Base-by-base conservation (phyloP, 192 early-diverging fungal genomes). In the Coemansia sp. region DNA sequence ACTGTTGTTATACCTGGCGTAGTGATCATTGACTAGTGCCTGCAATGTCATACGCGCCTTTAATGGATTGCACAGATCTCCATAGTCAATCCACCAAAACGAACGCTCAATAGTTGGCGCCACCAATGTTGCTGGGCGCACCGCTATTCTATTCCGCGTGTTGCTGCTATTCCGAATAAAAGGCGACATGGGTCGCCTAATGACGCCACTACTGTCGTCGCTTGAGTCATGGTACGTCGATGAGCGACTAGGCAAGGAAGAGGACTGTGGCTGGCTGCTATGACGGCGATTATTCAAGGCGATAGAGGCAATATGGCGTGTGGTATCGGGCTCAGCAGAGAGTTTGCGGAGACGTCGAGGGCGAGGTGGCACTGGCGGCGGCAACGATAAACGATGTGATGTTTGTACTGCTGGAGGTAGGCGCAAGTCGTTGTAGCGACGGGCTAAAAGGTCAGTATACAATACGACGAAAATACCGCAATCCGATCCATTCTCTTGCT, bases 11-110 rank as follows among this genome's bases (percentile, higher is more conserved):
- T 49, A 49, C 19, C 47, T 19, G 23, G 8, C 7, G 17, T 52
- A 67, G 3, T 59, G 52, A 2, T 69, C 47, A 43, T 63, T 55
- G 16, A 81, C 62, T 13, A 83, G 62, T 0, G 40, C 30, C 5
- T 44, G 73, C n/a, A 83, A 39, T 4, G 60, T 73, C 21, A 38
- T 23, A 4, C 80, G 72, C 3, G 80, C 80, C 16, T 38, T 59
- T 16, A 68, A 72, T 4, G 80, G 80, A 33, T 78, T 74, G 33
- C 66, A 67, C 49, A 83, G 35, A 49, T 83, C 80, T 43, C 73
- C 75, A 23, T 83, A 83, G 23, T 83, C 75, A 21, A 83, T 83
- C 80, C 80, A 83, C 72, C 76, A 83, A 40, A 83, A 77, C 2
- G 55, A 39, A 26, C 62, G 70, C 1, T 39, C 53, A 38, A 72